A percentile compares a stretch with the other conserved stretches of the same genome.
These are phyloP conservation scores for Immersiella caudata DNA, from an alignment of 495 filamentous ascomycete genomes.

Conservation along the genomic window DNA sequence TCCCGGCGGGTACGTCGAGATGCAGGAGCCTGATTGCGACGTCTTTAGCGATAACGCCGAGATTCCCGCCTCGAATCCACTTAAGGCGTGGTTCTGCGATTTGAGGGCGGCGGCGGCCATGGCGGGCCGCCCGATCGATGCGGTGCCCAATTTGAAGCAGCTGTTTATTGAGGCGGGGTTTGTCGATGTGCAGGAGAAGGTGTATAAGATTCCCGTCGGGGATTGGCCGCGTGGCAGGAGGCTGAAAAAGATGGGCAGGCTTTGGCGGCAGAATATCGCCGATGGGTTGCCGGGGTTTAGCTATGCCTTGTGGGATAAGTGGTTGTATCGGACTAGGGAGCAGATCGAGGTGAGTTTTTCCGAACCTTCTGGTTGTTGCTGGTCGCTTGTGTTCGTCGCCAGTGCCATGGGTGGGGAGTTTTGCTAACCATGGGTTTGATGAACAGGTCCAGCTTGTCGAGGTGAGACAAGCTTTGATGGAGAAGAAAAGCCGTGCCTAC, in stretches of 20 bases:
- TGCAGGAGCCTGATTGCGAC: slow-evolving; percentile 18
- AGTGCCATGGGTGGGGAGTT: too few species aligned
- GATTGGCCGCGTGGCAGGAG: slow-evolving; percentile 9
- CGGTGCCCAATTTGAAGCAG: slow-evolving; percentile 1
- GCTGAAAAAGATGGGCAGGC: slow-evolving; percentile 8
- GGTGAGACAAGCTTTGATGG: slow-evolving; percentile 1
- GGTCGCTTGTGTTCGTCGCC: too few species aligned
- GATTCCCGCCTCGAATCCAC: slow-evolving; percentile 1
- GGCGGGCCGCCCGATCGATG: slow-evolving; percentile 3
- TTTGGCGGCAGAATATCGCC: slow-evolving; percentile 1
- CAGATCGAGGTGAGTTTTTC: slow-evolving; percentile 14
- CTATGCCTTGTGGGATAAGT: slow-evolving; percentile 6
- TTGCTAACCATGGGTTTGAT: too few species aligned
- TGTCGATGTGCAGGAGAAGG: slow-evolving; percentile 20
- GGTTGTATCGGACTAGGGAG: not conserved
- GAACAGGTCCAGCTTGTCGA: not conserved
- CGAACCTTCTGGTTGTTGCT: too few species aligned
- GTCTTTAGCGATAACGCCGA: slow-evolving; percentile 1
- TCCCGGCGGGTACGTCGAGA: slow-evolving; percentile 9
- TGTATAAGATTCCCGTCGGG: slow-evolving; percentile 9
- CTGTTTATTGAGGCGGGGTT: slow-evolving; percentile 18
- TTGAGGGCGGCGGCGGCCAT: not conserved
- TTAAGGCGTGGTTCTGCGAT: slow-evolving; percentile 2
- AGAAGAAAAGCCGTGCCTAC: not conserved
- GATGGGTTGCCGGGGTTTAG: slow-evolving; percentile 16